Percentiles rank a stretch among this genome's conserved stretches.
These are phyloP conservation scores for Globisporangium lucens DNA, from an alignment of 352 stramenopile genomes.

Conservation along the genomic window DNA sequence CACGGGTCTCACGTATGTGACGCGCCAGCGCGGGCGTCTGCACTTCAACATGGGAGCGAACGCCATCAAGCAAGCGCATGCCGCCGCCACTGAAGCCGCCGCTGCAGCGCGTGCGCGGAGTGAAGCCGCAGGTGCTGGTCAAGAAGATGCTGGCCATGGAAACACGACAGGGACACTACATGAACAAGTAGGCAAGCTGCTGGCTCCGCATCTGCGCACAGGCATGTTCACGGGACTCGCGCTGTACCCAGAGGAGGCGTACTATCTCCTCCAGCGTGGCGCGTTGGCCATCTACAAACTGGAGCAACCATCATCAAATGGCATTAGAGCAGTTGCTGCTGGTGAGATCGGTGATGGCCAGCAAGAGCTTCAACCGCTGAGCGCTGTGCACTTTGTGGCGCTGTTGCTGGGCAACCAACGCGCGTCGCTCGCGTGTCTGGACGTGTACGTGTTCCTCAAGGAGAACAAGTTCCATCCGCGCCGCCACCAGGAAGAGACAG, in stretches of 20 bases:
- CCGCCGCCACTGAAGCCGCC: background rate
- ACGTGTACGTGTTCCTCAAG: constrained; percentile 64
- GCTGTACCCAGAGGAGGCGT: constrained; percentile 67
- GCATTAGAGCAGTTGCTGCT: background rate
- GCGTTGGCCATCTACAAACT: constrained; percentile 45
- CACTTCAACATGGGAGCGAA: constrained; percentile 75
- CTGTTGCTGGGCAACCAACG: constrained; percentile 24
- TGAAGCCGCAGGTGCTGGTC: background rate
- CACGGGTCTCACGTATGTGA: constrained; percentile 65
- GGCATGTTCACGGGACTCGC: constrained; percentile 53
- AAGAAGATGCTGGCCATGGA: background rate
- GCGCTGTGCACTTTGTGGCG: constrained; percentile 23
- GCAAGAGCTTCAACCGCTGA: constrained; percentile 16
- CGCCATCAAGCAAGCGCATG: constrained; percentile 31
- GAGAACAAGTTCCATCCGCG: constrained; percentile 63
- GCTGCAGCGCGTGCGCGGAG: background rate
- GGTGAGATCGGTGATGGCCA: background rate
- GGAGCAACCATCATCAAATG: background rate
- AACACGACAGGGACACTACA: background rate
- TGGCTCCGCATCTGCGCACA: constrained; percentile 22
- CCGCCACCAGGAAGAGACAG: constrained; percentile 20
- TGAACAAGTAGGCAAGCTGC: background rate
- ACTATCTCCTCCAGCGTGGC: constrained; percentile 56
- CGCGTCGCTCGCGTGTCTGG: constrained; percentile 39
- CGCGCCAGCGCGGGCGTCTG: constrained; percentile 62